Percentiles rank a stretch among this genome's conserved stretches.
phyloP scores from a whole-genome alignment of 805 yeast species.

The Hanseniaspora vineae region DNA sequence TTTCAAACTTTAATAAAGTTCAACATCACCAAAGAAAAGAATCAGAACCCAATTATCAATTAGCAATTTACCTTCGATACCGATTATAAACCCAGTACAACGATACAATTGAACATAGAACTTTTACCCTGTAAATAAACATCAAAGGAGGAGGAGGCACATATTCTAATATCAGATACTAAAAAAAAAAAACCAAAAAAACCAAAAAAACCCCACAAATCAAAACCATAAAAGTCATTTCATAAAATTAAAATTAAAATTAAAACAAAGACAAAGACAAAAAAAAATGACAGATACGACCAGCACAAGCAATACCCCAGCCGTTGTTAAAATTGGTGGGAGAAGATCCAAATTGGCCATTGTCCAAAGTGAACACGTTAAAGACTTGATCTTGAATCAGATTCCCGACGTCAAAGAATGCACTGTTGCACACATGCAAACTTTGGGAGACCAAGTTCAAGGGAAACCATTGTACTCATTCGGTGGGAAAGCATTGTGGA shows the following conservation, averaged over 20 bases:
- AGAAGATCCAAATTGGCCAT: slow-evolving; percentile 83
- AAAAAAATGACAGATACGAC: no score
- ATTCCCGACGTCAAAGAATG: slow-evolving; percentile 53
- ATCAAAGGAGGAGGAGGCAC: slow-evolving; percentile 8
- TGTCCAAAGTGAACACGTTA: slow-evolving; percentile 68
- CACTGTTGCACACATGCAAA: slow-evolving; percentile 65
- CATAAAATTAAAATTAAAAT: neutral
- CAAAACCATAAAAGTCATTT: neutral
- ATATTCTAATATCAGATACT: neutral
- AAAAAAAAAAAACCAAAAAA: neutral
- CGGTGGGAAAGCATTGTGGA: slow-evolving; percentile 96
- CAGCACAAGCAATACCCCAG: neutral
- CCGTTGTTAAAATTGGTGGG: slow-evolving; percentile 54
- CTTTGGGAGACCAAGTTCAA: slow-evolving; percentile 84
- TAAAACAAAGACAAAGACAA: no score
- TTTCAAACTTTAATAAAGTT: no score
- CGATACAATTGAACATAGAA: neutral
- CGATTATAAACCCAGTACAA: no score
- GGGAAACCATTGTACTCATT: slow-evolving; percentile 80
- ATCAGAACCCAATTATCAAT: no score
- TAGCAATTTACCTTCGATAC: no score
- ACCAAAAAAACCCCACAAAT: neutral
- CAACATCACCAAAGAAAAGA: no score
- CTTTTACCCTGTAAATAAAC: neutral
- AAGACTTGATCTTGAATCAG: slow-evolving; percentile 38